Conservation (phyloP, 352 stramenopile genomes). For the Phytophthora nicotianae region DNA sequence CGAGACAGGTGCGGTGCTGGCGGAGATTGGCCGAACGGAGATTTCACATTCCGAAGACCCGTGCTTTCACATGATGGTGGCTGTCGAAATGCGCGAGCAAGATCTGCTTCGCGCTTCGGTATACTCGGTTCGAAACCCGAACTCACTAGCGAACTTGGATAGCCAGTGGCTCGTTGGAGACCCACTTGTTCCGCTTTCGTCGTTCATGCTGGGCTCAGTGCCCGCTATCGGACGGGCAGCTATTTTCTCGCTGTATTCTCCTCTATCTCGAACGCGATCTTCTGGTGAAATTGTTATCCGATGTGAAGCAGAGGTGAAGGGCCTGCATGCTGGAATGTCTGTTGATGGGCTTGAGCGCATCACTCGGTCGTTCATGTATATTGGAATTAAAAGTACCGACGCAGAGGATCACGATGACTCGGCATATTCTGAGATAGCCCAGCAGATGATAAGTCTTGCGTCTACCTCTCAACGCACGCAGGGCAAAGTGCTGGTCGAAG, state of each 20-base stretch:
- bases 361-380: slow-evolving; percentile 81
- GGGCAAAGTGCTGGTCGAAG: slow-evolving; percentile 80
- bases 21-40: slow-evolving; percentile 79
- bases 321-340: slow-evolving; percentile 39
- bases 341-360: slow-evolving; percentile 62
- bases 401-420: slow-evolving; percentile 14
- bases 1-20: slow-evolving; percentile 41
- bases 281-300: slow-evolving; percentile 80
- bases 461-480: slow-evolving; percentile 46
- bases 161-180: slow-evolving; percentile 80
- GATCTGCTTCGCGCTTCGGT: slow-evolving; percentile 68
- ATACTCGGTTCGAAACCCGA: slow-evolving; percentile 67
- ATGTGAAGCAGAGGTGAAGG: slow-evolving; percentile 71
- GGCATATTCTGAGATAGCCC: slow-evolving; percentile 42
- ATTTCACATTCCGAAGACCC: slow-evolving; percentile 72
- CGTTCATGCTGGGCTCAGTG: slow-evolving; percentile 44
- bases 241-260: slow-evolving; percentile 69
- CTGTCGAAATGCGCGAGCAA: slow-evolving; percentile 58
- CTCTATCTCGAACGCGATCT: slow-evolving; percentile 61
- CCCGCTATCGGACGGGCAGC: slow-evolving; percentile 37
- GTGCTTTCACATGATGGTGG: slow-evolving; percentile 81
- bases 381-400: slow-evolving; percentile 41
- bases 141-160: slow-evolving; percentile 63
- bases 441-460: slow-evolving; percentile 49
- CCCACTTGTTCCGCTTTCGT: slow-evolving; percentile 52